Conservation (phyloP, 2,329 filamentous ascomycete species). For the Colletotrichum costaricense region DNA sequence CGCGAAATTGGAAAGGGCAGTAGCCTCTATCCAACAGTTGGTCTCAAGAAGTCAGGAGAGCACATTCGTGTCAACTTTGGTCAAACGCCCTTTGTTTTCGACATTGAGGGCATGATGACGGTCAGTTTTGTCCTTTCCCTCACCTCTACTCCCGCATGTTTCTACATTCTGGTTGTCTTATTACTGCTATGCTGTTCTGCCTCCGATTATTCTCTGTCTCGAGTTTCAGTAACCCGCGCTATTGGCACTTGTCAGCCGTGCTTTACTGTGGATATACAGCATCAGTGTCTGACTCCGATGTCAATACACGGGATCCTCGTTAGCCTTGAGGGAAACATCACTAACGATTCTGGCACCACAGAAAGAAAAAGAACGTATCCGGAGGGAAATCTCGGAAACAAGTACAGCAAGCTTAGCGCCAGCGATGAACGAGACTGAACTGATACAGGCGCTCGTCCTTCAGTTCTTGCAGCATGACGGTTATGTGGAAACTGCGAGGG, state of each 20-base stretch:
- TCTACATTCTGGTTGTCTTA: background rate
- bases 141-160: background rate
- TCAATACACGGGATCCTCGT: no score
- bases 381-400: conserved; percentile 67
- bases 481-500: conserved; percentile 91
- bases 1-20: conserved; percentile 67
- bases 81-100: conserved; percentile 84
- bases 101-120: conserved; percentile 88
- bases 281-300: background rate
- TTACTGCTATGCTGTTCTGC: background rate
- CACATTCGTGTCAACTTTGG: conserved; percentile 74
- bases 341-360: conserved; percentile 31
- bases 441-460: conserved; percentile 84
- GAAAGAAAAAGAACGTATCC: conserved; percentile 57
- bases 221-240: background rate
- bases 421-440: conserved; percentile 75
- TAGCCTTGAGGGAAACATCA: background rate
- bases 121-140: conserved; percentile 56
- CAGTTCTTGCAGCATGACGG: conserved; percentile 96
- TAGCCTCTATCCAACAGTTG: conserved; percentile 71
- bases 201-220: no score
- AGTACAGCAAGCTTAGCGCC: conserved; percentile 72
- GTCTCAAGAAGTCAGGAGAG: conserved; percentile 74
- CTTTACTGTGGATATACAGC: background rate
- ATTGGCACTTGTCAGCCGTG: background rate